These are phyloP conservation scores for Solanum ahanhuiri DNA, from an alignment of 257 asterid species.

Conservation along the genomic window DNA sequence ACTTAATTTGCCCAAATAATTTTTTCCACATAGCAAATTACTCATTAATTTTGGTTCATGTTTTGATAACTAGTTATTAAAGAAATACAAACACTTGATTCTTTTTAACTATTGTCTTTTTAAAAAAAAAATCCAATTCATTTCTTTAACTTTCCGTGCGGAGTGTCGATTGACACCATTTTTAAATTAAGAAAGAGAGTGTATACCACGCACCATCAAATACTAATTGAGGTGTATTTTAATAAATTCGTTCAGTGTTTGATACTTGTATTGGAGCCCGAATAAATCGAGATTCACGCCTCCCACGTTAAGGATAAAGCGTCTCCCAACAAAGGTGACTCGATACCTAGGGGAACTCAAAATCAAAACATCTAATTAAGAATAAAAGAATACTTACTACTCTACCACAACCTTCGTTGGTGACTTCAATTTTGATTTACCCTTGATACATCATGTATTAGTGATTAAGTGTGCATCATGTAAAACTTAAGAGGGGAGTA, in stretches of 20 bases:
- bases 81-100: background rate
- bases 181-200: background rate
- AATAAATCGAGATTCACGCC: background rate
- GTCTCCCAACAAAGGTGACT: background rate
- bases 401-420: background rate
- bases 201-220: background rate
- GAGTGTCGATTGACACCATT: background rate
- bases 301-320: background rate
- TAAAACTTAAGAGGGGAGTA: background rate
- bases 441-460: background rate
- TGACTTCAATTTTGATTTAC: background rate
- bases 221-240: background rate
- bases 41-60: background rate
- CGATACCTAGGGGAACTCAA: background rate
- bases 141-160: background rate
- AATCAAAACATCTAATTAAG: no score
- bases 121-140: no score
- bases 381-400: no score
- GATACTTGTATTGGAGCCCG: background rate
- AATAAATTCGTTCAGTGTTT: background rate
- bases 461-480: background rate
- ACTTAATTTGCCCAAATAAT: background rate
- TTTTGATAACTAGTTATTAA: background rate
- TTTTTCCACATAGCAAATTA: background rate
- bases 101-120: background rate